Evolutionary conservation across 257 asterid species (phyloP).

Genomic region (Solanum pinnatisectum): DNA sequence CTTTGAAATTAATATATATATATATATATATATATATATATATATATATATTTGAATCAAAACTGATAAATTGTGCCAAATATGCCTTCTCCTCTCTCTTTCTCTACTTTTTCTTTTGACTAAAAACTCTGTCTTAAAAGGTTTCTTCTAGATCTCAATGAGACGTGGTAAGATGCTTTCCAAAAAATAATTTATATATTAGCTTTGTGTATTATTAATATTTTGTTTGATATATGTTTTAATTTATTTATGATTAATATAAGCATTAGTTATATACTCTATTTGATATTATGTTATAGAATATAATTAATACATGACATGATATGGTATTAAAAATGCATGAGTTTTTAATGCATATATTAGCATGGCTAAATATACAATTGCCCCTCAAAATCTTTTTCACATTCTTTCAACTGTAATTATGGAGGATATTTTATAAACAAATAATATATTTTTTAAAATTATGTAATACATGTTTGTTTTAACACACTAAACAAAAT

Average conservation of each 20-base stretch:
- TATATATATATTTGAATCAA: neutral
- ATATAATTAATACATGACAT: neutral
- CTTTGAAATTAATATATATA: too few relatives aligned
- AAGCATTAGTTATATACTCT: too few relatives aligned
- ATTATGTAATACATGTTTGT: neutral
- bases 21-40: too few relatives aligned
- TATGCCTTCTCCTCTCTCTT: neutral
- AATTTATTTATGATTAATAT: too few relatives aligned
- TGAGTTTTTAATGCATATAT: too few relatives aligned
- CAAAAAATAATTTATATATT: too few relatives aligned
- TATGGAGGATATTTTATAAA: too few relatives aligned
- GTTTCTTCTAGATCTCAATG: neutral
- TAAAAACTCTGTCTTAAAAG: neutral
- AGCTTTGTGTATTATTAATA: too few relatives aligned
- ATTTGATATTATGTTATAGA: too few relatives aligned
- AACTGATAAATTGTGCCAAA: neutral
- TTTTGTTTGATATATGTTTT: neutral
- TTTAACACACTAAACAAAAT: neutral
- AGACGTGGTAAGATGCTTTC: neutral
- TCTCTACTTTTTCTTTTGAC: neutral
- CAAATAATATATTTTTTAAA: too few relatives aligned
- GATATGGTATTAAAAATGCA: neutral
- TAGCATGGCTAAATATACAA: too few relatives aligned
- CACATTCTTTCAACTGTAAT: too few relatives aligned
- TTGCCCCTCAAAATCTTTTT: neutral